These are phyloP conservation scores for Raphanus sativus DNA, from an alignment of 345 rosid species.

Conservation along the genomic window DNA sequence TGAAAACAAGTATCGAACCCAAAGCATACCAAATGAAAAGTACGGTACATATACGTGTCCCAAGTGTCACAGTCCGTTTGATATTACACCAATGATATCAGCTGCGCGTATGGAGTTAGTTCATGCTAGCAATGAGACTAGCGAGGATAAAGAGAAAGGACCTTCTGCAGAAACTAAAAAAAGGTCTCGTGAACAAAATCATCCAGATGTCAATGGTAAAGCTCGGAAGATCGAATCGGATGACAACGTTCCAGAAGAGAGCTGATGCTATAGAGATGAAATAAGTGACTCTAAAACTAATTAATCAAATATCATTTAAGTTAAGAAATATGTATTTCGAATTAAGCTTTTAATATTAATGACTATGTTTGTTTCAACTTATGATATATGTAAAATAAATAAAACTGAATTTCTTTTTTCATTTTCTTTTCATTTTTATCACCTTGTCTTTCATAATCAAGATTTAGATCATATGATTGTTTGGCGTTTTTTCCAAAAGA, in stretches of 20 bases:
- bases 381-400: background rate
- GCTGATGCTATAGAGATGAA: background rate
- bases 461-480: no score
- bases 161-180: background rate
- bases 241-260: background rate
- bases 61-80: background rate
- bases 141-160: background rate
- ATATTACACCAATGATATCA: background rate
- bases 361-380: background rate
- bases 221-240: background rate
- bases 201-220: background rate
- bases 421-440: no score
- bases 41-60: constrained; percentile 9
- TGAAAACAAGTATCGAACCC: background rate
- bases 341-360: background rate
- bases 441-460: no score
- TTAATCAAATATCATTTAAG: background rate
- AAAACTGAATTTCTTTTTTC: background rate
- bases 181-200: background rate
- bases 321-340: background rate
- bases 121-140: background rate
- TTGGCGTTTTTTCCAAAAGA: no score
- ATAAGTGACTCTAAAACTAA: background rate
- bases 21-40: background rate
- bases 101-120: background rate